phyloP scores from a whole-genome alignment of 495 filamentous ascomycete genomes.

The Echria macrotheca region DNA sequence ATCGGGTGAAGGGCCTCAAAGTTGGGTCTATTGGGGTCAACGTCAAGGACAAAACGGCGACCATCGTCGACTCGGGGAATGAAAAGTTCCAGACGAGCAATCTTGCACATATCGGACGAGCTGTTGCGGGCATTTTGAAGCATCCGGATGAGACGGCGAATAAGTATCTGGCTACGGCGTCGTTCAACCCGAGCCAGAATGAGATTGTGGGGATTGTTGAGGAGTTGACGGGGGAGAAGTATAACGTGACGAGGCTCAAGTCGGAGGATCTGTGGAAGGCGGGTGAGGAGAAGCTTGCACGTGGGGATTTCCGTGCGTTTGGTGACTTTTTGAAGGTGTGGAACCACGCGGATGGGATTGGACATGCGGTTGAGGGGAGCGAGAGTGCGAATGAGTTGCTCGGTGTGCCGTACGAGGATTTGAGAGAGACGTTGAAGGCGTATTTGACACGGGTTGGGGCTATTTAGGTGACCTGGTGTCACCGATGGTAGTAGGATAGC shows the following conservation, averaged over 20 bases:
- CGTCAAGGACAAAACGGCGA: constrained; percentile 37
- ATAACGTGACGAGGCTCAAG: constrained; percentile 30
- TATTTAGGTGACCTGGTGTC: no score
- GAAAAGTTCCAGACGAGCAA: constrained; percentile 43
- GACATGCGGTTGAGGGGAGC: constrained; percentile 31
- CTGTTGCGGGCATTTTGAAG: constrained; percentile 43
- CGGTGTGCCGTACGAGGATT: constrained; percentile 19
- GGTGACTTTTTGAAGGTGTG: constrained; percentile 32
- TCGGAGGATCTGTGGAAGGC: constrained; percentile 40
- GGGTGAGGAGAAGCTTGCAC: constrained; percentile 40
- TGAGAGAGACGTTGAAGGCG: constrained; percentile 15
- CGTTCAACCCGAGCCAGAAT: constrained; percentile 49
- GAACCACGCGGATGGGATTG: constrained; percentile 42
- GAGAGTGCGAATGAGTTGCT: constrained; percentile 21
- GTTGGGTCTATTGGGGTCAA: constrained; percentile 34
- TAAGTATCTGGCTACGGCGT: constrained; percentile 42
- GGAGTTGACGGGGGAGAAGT: constrained; percentile 41
- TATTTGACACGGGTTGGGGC: constrained; percentile 14
- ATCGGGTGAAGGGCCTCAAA: constrained; percentile 32
- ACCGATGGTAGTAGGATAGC: no score
- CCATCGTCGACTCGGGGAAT: constrained; percentile 51
- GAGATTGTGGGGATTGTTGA: constrained; percentile 47
- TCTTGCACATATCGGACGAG: constrained; percentile 42
- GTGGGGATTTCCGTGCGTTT: constrained; percentile 40
- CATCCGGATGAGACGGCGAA: constrained; percentile 52